Evolutionary conservation across 1,284 basidiomycete species (phyloP).

Genomic region (Chiua sp.): DNA sequence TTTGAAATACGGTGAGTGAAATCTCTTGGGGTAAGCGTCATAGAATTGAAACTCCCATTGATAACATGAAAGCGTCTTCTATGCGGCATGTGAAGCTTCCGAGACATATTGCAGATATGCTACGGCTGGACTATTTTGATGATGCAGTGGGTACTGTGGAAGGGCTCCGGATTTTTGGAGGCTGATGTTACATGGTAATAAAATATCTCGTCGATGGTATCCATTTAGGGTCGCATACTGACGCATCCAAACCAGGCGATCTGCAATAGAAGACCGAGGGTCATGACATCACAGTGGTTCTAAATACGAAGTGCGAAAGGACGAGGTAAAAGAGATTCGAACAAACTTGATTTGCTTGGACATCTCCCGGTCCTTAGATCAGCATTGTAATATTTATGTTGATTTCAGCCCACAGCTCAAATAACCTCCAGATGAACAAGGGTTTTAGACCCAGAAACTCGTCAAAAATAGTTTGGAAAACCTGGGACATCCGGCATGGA

Average conservation of each 20-base stretch:
- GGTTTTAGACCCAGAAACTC: slow-evolving; percentile 4
- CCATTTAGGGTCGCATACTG: background rate
- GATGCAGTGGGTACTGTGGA: slow-evolving; percentile 25
- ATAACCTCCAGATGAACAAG: slow-evolving; percentile 5
- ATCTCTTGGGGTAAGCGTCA: background rate
- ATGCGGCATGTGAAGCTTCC: slow-evolving; percentile 10
- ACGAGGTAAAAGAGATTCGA: slow-evolving; percentile 16
- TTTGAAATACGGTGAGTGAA: slow-evolving; percentile 20
- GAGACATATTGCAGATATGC: slow-evolving; percentile 13
- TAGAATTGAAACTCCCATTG: background rate
- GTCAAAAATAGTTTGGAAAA: slow-evolving; percentile 1
- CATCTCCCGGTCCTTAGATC: slow-evolving; percentile 26
- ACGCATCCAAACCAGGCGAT: slow-evolving; percentile 16
- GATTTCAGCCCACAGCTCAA: background rate
- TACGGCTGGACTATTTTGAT: no score
- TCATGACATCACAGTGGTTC: slow-evolving; percentile 16
- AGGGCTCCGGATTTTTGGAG: slow-evolving; percentile 11
- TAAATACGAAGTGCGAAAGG: slow-evolving; percentile 21
- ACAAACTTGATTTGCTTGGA: slow-evolving; percentile 30
- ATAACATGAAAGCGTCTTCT: slow-evolving; percentile 20
- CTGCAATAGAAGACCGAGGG: slow-evolving; percentile 17
- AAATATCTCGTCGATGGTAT: no score
- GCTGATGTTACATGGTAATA: slow-evolving; percentile 11
- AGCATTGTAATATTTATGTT: background rate
- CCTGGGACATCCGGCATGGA: no score